Conservation (phyloP, 208 protist genomes). For the Trypanosoma conorhini region DNA sequence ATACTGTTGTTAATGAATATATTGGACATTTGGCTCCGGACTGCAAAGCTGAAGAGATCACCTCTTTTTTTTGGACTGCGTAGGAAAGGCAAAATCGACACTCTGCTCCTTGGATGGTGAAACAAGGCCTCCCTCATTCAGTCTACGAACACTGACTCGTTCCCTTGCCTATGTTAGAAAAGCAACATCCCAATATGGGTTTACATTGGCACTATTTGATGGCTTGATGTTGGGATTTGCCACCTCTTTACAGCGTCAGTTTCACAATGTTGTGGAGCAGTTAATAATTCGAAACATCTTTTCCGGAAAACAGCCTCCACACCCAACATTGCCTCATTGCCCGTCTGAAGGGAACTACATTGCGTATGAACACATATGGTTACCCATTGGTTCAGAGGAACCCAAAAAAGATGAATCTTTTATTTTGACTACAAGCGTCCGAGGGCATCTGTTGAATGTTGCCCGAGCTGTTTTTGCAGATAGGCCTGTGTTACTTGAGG, state of each 20-base stretch:
- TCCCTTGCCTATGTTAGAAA: constrained; percentile 94
- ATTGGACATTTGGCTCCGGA: constrained; percentile 81
- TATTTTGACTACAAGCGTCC: constrained; percentile 97
- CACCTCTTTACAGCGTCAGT: constrained; percentile 93
- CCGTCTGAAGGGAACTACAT: constrained; percentile 54
- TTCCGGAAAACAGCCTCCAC: constrained; percentile 62
- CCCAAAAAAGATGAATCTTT: constrained; percentile 81
- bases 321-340: constrained; percentile 49
- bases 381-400: constrained; percentile 68
- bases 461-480: constrained; percentile 94
- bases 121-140: constrained; percentile 96
- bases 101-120: constrained; percentile 93
- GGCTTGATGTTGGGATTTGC: constrained; percentile 97
- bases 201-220: constrained; percentile 95
- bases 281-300: constrained; percentile 92
- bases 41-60: constrained; percentile 91
- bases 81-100: constrained; percentile 77
- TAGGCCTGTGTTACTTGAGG: constrained; percentile 98
- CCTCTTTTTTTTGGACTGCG: constrained; percentile 96
- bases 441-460: constrained; percentile 94
- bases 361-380: constrained; percentile 96
- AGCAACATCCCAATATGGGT: constrained; percentile 92
- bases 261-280: constrained; percentile 83
- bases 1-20: constrained; percentile 91
- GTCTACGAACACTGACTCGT: constrained; percentile 97